These are phyloP conservation scores for Psilocybe mexicana DNA, from an alignment of 1,284 basidiomycete species.

Conservation along the genomic window DNA sequence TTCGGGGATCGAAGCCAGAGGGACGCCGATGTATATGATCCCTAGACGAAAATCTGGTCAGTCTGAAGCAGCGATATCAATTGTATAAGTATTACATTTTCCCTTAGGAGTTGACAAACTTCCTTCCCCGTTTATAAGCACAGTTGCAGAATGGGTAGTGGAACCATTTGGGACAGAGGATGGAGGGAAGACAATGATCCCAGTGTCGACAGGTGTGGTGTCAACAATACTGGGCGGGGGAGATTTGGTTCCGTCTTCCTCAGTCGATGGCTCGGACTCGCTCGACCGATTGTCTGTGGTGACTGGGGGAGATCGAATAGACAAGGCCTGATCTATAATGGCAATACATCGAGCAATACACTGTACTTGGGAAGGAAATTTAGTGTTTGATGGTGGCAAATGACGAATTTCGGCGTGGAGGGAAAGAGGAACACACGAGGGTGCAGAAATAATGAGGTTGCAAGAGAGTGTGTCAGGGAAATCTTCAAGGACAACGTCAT, in stretches of 20 bases:
- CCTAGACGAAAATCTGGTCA: slow-evolving; percentile 37
- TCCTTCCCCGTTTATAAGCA: slow-evolving; percentile 78
- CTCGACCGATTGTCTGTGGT: neutral
- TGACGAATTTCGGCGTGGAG: slow-evolving; percentile 26
- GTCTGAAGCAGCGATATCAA: neutral
- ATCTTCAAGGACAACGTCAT: slow-evolving; percentile 55
- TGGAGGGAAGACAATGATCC: slow-evolving; percentile 84
- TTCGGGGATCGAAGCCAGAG: slow-evolving; percentile 31
- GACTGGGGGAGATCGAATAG: slow-evolving; percentile 30
- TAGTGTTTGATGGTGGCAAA: slow-evolving; percentile 14
- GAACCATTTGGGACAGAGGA: slow-evolving; percentile 50
- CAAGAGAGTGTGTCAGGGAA: slow-evolving; percentile 55
- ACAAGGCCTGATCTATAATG: slow-evolving; percentile 59
- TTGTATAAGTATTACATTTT: slow-evolving; percentile 59
- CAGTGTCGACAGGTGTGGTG: slow-evolving; percentile 56
- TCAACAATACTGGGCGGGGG: slow-evolving; percentile 22
- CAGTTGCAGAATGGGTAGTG: slow-evolving; percentile 57
- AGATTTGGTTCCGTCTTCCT: slow-evolving; percentile 8
- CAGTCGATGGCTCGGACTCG: slow-evolving; percentile 2
- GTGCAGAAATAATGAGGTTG: slow-evolving; percentile 42
- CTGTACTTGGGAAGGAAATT: slow-evolving; percentile 11
- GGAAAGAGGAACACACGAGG: slow-evolving; percentile 30
- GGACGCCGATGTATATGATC: slow-evolving; percentile 63
- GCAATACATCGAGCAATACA: slow-evolving; percentile 66
- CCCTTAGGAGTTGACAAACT: slow-evolving; percentile 84